A percentile compares a stretch with the other conserved stretches of the same genome.
Conservation (phyloP, 495 filamentous ascomycete species). For the Penicillium egyptiacum region DNA sequence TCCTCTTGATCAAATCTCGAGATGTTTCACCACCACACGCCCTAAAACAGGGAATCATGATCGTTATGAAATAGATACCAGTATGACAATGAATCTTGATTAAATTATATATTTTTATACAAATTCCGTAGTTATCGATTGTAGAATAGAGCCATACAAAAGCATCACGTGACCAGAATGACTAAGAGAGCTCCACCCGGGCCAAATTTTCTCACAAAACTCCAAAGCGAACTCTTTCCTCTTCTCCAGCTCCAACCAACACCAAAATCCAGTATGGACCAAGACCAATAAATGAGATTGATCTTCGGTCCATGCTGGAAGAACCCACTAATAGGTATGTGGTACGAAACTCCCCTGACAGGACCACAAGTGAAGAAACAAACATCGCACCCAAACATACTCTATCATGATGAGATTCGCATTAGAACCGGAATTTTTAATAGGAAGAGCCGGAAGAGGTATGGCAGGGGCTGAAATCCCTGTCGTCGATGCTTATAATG, state of each 20-base stretch:
- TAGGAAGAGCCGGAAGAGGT: constrained; percentile 58
- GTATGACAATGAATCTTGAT: neutral
- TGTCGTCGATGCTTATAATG: constrained; percentile 56
- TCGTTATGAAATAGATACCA: neutral
- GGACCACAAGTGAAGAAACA: constrained; percentile 12
- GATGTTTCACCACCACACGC: neutral
- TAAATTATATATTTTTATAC: neutral
- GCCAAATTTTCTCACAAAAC: constrained; percentile 15
- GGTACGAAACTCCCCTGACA: neutral
- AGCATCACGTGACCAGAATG: constrained; percentile 12
- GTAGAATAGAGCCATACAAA: neutral
- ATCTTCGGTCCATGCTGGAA: neutral
- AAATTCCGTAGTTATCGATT: neutral
- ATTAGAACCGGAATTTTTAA: constrained; percentile 43
- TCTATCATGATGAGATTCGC: constrained; percentile 45
- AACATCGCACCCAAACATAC: constrained; percentile 20
- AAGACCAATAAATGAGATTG: constrained; percentile 1
- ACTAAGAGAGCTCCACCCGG: constrained; percentile 17
- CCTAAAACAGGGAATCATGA: neutral
- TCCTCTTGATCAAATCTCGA: constrained; percentile 40
- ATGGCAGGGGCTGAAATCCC: constrained; percentile 35
- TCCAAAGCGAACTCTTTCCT: constrained; percentile 10
- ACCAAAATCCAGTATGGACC: constrained; percentile 2
- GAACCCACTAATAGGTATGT: constrained; percentile 10
- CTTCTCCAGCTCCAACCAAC: constrained; percentile 12